Evolutionary conservation across 148 eudicot species (phyloP), one percentile per base, ranked within the genome.

Genomic region (Suaeda aralocaspica): DNA sequence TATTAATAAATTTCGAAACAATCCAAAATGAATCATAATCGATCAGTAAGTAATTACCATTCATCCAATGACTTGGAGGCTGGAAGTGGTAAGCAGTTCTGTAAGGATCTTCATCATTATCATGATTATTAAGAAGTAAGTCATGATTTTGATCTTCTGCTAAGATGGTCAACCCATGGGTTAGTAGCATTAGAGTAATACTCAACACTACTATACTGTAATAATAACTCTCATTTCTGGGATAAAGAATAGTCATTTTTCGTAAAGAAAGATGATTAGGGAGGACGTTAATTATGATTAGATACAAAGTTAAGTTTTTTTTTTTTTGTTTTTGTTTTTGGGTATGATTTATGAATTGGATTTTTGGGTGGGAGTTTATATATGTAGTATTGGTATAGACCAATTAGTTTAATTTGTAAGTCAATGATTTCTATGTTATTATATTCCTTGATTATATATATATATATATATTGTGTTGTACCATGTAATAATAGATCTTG

Each of bases 71-170:
- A 16, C 24, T 18, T 22, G 72, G 67, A 5, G 77, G 72, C 18
- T 67, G 77, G 48, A 74, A 74, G 39, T 74, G 77, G 49, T 6
- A 74, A 59, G 77, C 72, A 3, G 72, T 67, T 13, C 77, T 74
- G 19, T 74, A 74, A 9, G 72, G 77, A 67, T 67, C 77, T 46
- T 57, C 48, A 66, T 57, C 71, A 45, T 66, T 34, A 63, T 51
- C 2, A 63, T 36, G 34, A 42, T 29, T n/a, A 25, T 57, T 16
- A 58, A 49, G 44, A 16, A 30, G 22, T 0, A 18, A 30, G 31
- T 30, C 41, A 31, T 59, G 4, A 16, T 59, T 34, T 16, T 62
- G 60, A 22, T 72, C 69, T 52, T 73, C 46, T 64, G 51, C 52
- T 53, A 25, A 28, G 59, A 42, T 53, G 31, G 0, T n/a, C 26